Conservation (phyloP, 2,329 filamentous ascomycete genomes). For the Exserohilum turcica region DNA sequence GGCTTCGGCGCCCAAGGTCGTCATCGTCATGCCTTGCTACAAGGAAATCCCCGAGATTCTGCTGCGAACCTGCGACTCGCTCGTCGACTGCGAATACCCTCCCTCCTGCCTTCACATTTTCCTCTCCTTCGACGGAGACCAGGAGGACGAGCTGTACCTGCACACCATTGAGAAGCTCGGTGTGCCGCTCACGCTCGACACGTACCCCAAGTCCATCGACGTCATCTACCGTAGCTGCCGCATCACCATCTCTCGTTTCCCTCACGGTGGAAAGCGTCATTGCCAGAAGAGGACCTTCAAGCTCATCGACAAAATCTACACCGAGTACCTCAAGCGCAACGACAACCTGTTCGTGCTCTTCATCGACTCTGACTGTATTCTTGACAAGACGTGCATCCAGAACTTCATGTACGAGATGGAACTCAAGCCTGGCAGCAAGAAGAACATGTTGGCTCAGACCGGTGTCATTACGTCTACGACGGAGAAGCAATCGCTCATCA, state of each 20-base stretch:
- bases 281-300: constrained; percentile 94
- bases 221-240: constrained; percentile 80
- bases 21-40: constrained; percentile 97
- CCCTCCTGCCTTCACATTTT: constrained; percentile 92
- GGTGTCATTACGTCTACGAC: constrained; percentile 96
- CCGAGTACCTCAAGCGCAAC: constrained; percentile 81
- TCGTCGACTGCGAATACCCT: constrained; percentile 93
- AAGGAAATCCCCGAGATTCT: constrained; percentile 86
- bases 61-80: constrained; percentile 84
- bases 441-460: constrained; percentile 96
- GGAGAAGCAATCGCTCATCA: constrained; percentile 84
- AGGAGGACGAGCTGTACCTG: constrained; percentile 86
- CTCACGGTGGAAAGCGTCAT: constrained; percentile 89
- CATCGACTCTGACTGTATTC: constrained; percentile 95
- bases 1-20: constrained; percentile 85
- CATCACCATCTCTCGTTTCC: constrained; percentile 89
- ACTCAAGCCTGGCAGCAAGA: constrained; percentile 86
- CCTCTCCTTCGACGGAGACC: constrained; percentile 89
- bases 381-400: constrained; percentile 88
- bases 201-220: constrained; percentile 89
- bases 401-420: constrained; percentile 99
- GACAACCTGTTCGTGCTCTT: constrained; percentile 96
- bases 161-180: constrained; percentile 85
- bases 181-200: constrained; percentile 74
- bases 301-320: constrained; percentile 91